These are phyloP conservation scores for Scutellaria galericulata DNA, from an alignment of 257 asterid species.

Conservation along the genomic window DNA sequence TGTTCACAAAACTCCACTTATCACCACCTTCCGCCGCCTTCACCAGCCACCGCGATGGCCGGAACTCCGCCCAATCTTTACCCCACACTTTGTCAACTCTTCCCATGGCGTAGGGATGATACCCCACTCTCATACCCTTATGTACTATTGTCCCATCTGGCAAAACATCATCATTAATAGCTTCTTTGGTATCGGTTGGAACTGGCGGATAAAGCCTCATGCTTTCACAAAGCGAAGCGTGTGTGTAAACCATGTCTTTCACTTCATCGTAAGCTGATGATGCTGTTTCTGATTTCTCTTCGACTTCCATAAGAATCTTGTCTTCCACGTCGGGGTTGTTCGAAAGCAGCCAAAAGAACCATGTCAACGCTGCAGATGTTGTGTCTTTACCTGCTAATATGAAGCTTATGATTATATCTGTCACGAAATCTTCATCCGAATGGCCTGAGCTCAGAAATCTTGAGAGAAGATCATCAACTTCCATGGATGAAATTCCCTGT, in stretches of 20 bases:
- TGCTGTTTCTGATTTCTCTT: conserved; percentile 24
- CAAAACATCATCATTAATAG: conserved; percentile 43
- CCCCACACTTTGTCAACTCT: conserved; percentile 46
- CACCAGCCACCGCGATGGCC: conserved; percentile 43
- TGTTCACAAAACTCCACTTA: conserved; percentile 33
- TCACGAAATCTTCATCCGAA: conserved; percentile 45
- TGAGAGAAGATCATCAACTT: conserved; percentile 44
- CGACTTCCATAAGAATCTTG: conserved; percentile 41
- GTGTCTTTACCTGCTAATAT: conserved; percentile 55
- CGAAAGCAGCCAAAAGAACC: conserved; percentile 58
- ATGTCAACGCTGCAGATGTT: conserved; percentile 50
- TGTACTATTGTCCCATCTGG: conserved; percentile 50
- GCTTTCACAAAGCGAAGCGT: conserved; percentile 55
- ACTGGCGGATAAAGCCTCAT: conserved; percentile 67
- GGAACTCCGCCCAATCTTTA: conserved; percentile 42
- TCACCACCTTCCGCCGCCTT: conserved; percentile 17
- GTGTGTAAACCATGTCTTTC: conserved; percentile 55
- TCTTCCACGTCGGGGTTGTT: conserved; percentile 39
- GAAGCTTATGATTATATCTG: conserved; percentile 52
- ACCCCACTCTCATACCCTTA: conserved; percentile 33
- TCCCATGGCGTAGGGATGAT: conserved; percentile 44
- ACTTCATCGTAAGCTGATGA: conserved; percentile 50
- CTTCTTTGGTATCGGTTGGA: conserved; percentile 48
- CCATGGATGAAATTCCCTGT: conserved; percentile 28
- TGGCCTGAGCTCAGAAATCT: conserved; percentile 50